Evolutionary conservation across 176 grass and related monocot genomes (phyloP).

Genomic region (Cymbopogon citratus): DNA sequence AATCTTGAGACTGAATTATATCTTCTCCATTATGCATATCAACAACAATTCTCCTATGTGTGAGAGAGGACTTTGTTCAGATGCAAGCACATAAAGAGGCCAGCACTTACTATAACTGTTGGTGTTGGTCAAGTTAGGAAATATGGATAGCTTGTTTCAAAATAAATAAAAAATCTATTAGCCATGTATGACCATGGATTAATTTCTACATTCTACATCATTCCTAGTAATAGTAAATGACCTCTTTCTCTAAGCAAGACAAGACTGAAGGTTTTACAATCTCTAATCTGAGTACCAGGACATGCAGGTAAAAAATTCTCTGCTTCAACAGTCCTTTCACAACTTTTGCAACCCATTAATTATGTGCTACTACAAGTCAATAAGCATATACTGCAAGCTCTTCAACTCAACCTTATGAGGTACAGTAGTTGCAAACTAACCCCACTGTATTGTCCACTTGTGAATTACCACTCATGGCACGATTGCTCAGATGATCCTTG

Average conservation of each 20-base stretch:
- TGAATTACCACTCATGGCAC: not conserved
- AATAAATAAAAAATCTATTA: too few relatives aligned
- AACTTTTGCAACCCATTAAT: not conserved
- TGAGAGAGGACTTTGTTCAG: too few relatives aligned
- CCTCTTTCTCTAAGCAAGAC: not conserved
- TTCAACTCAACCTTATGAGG: not conserved
- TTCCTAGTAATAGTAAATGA: not conserved
- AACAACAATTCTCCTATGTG: not conserved
- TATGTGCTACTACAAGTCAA: not conserved
- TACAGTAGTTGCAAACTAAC: not conserved
- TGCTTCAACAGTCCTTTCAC: not conserved
- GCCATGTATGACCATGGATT: not conserved
- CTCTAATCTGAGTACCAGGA: not conserved
- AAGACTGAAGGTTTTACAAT: not conserved
- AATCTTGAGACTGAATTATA: not conserved
- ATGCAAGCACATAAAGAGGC: too few relatives aligned
- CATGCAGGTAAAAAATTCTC: not conserved
- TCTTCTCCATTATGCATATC: not conserved
- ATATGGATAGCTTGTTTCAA: too few relatives aligned
- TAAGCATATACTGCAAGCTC: not conserved
- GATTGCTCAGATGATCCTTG: not conserved
- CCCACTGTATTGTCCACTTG: not conserved
- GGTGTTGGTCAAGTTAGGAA: too few relatives aligned
- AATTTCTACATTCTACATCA: not conserved
- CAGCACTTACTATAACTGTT: too few relatives aligned